Evolutionary conservation across 2,329 filamentous ascomycete genomes (phyloP).

Genomic region (Pseudocercospora fijiensis): DNA sequence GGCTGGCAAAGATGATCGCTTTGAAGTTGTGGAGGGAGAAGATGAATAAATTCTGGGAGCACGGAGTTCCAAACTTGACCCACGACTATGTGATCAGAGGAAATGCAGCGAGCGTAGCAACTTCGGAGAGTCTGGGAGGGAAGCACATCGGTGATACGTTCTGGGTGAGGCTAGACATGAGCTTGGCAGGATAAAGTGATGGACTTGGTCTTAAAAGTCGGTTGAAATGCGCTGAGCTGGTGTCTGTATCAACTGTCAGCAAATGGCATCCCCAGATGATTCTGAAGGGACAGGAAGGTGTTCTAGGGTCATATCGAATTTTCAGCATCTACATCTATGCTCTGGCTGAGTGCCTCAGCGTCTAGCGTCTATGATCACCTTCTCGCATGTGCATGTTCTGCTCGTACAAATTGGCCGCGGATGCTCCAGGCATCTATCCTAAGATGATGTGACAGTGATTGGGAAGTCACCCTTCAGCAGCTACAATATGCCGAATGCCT

Average conservation of each 20-base stretch:
- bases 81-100: slow-evolving; percentile 64
- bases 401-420: too few relatives aligned
- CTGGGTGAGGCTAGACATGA: slow-evolving; percentile 55
- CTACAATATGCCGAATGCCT: too few relatives aligned
- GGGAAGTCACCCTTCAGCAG: too few relatives aligned
- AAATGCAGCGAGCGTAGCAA: slow-evolving; percentile 60
- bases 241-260: not conserved
- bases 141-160: slow-evolving; percentile 56
- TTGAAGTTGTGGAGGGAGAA: slow-evolving; percentile 58
- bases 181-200: not conserved
- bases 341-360: too few relatives aligned
- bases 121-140: slow-evolving; percentile 63
- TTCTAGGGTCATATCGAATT: too few relatives aligned
- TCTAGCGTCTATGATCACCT: too few relatives aligned
- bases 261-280: too few relatives aligned
- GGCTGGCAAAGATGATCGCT: slow-evolving; percentile 63
- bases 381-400: too few relatives aligned
- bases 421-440: too few relatives aligned
- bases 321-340: too few relatives aligned
- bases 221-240: not conserved
- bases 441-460: too few relatives aligned
- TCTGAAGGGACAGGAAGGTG: too few relatives aligned
- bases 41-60: slow-evolving; percentile 40
- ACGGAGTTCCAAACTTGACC: slow-evolving; percentile 51
- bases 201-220: not conserved